phyloP scores from a whole-genome alignment of 2,329 filamentous ascomycete genomes.

The Talaromyces sp. region DNA sequence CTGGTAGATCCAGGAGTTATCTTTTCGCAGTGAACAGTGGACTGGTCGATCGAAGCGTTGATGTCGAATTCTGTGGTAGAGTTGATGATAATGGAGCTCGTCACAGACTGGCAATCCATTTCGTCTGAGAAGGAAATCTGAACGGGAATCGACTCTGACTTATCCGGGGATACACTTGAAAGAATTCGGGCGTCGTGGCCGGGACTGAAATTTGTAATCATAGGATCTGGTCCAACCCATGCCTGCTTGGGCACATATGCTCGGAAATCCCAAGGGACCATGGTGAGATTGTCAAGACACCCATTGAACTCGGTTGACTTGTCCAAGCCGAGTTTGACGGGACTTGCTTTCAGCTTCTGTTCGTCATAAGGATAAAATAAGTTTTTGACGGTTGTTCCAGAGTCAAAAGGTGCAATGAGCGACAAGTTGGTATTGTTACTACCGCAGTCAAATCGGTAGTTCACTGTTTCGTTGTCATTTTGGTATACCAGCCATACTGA shows the following conservation, averaged over 20 bases:
- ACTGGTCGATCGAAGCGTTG: slow-evolving; percentile 39
- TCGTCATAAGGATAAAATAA: slow-evolving; percentile 45
- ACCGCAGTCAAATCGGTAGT: slow-evolving; percentile 56
- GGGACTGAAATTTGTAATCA: slow-evolving; percentile 56
- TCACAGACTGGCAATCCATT: slow-evolving; percentile 57
- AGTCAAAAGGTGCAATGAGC: slow-evolving; percentile 53
- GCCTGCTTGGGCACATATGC: slow-evolving; percentile 52
- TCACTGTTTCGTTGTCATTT: slow-evolving; percentile 43
- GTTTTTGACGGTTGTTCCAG: slow-evolving; percentile 54
- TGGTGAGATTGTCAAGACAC: slow-evolving; percentile 48
- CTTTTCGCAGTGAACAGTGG: slow-evolving; percentile 42
- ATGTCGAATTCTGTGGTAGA: slow-evolving; percentile 49
- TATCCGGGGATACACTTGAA: slow-evolving; percentile 39
- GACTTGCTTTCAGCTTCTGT: slow-evolving; percentile 44
- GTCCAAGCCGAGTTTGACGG: slow-evolving; percentile 43
- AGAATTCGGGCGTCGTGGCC: slow-evolving; percentile 56
- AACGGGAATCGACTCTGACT: slow-evolving; percentile 44
- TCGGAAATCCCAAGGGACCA: slow-evolving; percentile 54
- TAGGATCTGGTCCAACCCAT: slow-evolving; percentile 49
- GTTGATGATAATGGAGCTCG: slow-evolving; percentile 44
- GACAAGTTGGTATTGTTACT: slow-evolving; percentile 33
- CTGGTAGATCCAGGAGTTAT: slow-evolving; percentile 27
- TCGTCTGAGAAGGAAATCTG: slow-evolving; percentile 54
- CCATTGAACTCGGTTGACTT: slow-evolving; percentile 47
- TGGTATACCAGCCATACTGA: slow-evolving; percentile 42